Evolutionary conservation across 2,329 filamentous ascomycete species (phyloP).

Genomic region (Corinectria fuckeliana): DNA sequence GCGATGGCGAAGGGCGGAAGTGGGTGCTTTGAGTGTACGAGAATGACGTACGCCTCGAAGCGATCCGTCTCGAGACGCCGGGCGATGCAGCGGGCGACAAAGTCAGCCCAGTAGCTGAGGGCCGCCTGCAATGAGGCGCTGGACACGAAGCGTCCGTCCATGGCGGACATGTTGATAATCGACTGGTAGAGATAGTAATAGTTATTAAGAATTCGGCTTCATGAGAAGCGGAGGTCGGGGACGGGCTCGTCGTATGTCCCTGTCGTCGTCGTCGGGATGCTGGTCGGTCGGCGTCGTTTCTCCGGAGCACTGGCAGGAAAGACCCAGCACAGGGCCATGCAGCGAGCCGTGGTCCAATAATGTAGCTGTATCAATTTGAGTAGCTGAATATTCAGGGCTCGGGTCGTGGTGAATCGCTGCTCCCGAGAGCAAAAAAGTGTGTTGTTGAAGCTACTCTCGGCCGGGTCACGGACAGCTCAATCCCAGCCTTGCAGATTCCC

Average conservation of each 20-base stretch:
- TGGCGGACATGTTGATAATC: slow-evolving; percentile 17
- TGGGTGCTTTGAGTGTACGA: slow-evolving; percentile 59
- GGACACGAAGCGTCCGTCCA: slow-evolving; percentile 37
- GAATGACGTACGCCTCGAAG: slow-evolving; percentile 59
- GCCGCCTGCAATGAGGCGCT: slow-evolving; percentile 37
- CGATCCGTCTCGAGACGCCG: slow-evolving; percentile 58
- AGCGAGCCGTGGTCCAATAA: neutral
- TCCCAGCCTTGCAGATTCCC: slow-evolving; percentile 5
- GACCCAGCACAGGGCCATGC: neutral
- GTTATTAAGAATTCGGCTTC: no score
- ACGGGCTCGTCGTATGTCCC: neutral
- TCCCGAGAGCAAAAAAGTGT: neutral
- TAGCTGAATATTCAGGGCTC: neutral
- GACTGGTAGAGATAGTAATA: neutral
- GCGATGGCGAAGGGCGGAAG: slow-evolving; percentile 59
- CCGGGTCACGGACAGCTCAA: slow-evolving; percentile 1
- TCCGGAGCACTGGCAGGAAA: neutral
- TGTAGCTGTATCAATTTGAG: neutral
- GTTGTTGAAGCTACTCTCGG: slow-evolving; percentile 1
- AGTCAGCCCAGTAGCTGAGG: slow-evolving; percentile 55
- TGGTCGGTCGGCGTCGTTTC: neutral
- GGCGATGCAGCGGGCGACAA: slow-evolving; percentile 57
- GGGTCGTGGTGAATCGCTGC: neutral
- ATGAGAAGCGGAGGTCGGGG: neutral
- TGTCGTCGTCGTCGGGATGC: neutral